Percentiles rank a stretch among this genome's conserved stretches.
Evolutionary conservation across 176 grass and related monocot species (phyloP).

Genomic region (Hordeum marinum): DNA sequence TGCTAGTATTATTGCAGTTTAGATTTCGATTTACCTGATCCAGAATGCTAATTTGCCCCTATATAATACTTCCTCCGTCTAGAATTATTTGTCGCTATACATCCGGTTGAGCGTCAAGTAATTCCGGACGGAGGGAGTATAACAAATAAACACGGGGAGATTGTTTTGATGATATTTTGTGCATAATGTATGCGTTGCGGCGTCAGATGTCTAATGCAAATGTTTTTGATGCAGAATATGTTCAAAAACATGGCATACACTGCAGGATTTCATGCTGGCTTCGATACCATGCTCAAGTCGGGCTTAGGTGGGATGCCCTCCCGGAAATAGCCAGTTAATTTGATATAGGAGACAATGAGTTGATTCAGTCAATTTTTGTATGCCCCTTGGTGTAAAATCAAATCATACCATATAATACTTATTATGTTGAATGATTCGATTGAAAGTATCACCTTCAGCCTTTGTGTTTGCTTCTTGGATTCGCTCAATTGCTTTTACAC

Average conservation of each 20-base stretch:
- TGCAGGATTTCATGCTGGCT: conserved; percentile 57
- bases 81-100: too few species aligned
- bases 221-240: conserved; percentile 48
- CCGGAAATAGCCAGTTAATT: conserved; percentile 27
- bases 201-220: neutral
- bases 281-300: conserved; percentile 31
- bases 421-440: neutral
- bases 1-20: neutral
- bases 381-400: neutral
- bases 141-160: neutral
- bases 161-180: neutral
- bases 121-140: too few species aligned
- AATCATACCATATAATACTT: neutral
- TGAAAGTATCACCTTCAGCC: neutral
- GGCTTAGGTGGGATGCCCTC: conserved; percentile 26
- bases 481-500: neutral
- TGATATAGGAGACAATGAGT: neutral
- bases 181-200: neutral
- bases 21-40: neutral
- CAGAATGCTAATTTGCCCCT: neutral
- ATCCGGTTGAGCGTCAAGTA: too few species aligned
- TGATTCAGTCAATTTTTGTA: conserved; percentile 11
- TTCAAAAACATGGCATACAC: conserved; percentile 66
- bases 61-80: too few species aligned
- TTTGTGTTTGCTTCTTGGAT: neutral